Evolutionary conservation across 208 protist species (phyloP), one percentile per base, ranked within the genome.

Genomic region (Trypanosoma caninum): DNA sequence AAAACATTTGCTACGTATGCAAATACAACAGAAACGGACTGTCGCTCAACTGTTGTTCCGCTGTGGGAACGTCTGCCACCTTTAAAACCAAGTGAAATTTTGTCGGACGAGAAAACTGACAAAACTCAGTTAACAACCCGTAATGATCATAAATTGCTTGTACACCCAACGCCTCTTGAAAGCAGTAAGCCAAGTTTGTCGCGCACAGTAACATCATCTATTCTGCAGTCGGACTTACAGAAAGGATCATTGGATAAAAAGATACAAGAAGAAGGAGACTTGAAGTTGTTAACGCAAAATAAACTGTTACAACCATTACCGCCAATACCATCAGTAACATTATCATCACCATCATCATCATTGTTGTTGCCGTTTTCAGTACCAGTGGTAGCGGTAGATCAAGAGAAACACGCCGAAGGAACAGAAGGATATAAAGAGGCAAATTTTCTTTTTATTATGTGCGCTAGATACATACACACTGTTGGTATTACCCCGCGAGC

Each of bases 361-460:
- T 46, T 20, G n/a, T 27, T 27, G 41, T 1, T 22, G 16, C 41
- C 41, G 41, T 16, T 46, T n/a, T n/a, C n/a, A n/a, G n/a, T n/a
- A n/a, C n/a, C n/a, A n/a, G n/a, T n/a, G n/a, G n/a, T n/a, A 22
- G 23, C n/a, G 33, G 50, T 38, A 13, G 4, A 14, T 42, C 3
- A 14, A 5, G 18, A 33, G 9, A 31, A 50, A 14, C 7, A 28
- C 5, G 28, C 14, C 14, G 11, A 10, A 18, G 57, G 27, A n/a
- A 33, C 45, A 30, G 22, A 57, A 2, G 44, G n/a, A 51, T 65
- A 71, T n/a, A 50, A 72, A n/a, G 76, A 86, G 60, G 73, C 75
- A 16, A 93, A 90, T 71, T 90, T 93, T 62, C 56, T 93, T 33
- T 82, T 82, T 3, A 64, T 93, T 40, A 89, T 93, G 86, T 90